Conservation (phyloP, 2,329 filamentous ascomycete species). For the Fusarium heterosporum region DNA sequence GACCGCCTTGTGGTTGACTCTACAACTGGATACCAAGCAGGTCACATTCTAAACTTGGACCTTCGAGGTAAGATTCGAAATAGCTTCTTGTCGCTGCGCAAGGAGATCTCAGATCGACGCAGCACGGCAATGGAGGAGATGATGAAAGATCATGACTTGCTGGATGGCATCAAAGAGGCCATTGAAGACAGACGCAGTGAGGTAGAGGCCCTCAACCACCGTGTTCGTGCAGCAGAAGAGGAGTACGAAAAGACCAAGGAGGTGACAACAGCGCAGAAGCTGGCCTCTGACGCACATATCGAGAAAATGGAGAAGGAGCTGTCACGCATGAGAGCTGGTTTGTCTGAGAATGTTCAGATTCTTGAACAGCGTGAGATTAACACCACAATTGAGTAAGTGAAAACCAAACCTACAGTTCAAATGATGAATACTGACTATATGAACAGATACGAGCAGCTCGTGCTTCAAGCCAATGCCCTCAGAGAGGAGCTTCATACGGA, state of each 20-base stretch:
- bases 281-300: constrained; percentile 90
- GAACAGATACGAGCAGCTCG: constrained; percentile 86
- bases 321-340: constrained; percentile 86
- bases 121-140: constrained; percentile 86
- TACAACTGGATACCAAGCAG: constrained; percentile 87
- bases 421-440: constrained; percentile 17
- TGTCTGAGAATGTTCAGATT: constrained; percentile 87
- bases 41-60: constrained; percentile 89
- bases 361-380: constrained; percentile 97
- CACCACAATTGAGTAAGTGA: constrained; percentile 89
- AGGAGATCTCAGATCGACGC: constrained; percentile 91
- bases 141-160: constrained; percentile 92
- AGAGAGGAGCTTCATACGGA: constrained; percentile 99
- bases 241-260: constrained; percentile 96
- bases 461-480: constrained; percentile 82
- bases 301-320: constrained; percentile 99
- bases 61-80: constrained; percentile 84
- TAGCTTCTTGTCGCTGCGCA: constrained; percentile 80
- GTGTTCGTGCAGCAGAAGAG: constrained; percentile 87
- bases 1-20: constrained; percentile 86
- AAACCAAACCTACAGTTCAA: background rate
- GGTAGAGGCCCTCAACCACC: constrained; percentile 90
- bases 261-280: constrained; percentile 84
- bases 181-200: constrained; percentile 96
- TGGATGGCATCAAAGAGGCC: constrained; percentile 95